Conservation (phyloP, 257 asterid species). For the Nicotiana noctiflora region DNA sequence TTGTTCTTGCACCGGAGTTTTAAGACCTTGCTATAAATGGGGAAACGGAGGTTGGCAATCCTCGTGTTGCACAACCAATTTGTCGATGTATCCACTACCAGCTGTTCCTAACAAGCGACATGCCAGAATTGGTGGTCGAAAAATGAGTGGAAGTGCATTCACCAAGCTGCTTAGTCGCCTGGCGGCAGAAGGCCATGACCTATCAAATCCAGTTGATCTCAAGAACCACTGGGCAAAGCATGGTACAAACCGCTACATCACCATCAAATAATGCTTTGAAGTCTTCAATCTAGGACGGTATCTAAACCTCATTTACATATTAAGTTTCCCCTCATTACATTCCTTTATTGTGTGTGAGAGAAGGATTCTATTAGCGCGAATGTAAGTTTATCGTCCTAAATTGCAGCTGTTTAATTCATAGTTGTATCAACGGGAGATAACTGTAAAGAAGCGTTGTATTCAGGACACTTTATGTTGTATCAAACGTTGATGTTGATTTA, state of each 20-base stretch:
- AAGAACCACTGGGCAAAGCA: slow-evolving; percentile 96
- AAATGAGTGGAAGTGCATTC: slow-evolving; percentile 97
- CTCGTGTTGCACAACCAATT: slow-evolving; percentile 76
- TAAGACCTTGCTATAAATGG: slow-evolving; percentile 96
- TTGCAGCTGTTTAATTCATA: neutral
- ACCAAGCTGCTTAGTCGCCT: slow-evolving; percentile 86
- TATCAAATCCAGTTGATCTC: slow-evolving; percentile 79
- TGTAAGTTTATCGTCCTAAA: neutral
- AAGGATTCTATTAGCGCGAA: neutral
- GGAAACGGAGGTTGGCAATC: slow-evolving; percentile 99
- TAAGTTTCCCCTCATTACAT: neutral
- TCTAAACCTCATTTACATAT: neutral
- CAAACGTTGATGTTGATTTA: slow-evolving; percentile 8
- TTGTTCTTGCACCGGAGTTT: slow-evolving; percentile 84
- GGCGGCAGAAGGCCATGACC: slow-evolving; percentile 78
- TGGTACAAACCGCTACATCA: slow-evolving; percentile 93
- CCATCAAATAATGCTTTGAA: slow-evolving; percentile 55
- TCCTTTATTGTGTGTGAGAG: neutral
- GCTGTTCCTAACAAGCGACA: slow-evolving; percentile 93
- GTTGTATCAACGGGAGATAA: neutral
- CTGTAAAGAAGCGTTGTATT: slow-evolving; percentile 25
- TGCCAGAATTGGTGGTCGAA: slow-evolving; percentile 90
- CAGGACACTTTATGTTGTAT: slow-evolving; percentile 7
- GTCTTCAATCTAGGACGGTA: neutral
- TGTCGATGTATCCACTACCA: slow-evolving; percentile 88